Conservation (phyloP, 768 basidiomycete genomes). For the Rhodosporidiobolus sp. region DNA sequence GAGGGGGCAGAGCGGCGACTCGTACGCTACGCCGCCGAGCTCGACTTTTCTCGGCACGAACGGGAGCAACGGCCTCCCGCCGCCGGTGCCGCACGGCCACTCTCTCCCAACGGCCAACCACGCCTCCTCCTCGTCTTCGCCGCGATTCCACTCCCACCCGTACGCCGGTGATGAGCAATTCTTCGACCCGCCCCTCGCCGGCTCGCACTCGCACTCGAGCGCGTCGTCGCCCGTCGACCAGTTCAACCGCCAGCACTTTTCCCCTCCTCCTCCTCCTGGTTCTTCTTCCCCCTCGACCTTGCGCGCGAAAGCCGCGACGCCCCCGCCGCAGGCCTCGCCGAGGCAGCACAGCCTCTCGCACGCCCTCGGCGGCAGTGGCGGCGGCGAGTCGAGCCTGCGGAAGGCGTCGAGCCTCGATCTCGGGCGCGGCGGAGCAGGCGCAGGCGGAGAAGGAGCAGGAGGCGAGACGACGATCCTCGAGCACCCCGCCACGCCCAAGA, state of each 20-base stretch:
- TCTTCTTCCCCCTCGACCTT: neutral
- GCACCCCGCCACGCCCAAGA: neutral
- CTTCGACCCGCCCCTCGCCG: neutral
- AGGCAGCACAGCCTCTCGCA: neutral
- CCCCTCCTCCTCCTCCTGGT: neutral
- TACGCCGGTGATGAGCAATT: neutral
- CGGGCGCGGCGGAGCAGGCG: neutral
- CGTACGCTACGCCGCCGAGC: neutral
- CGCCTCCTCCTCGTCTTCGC: neutral
- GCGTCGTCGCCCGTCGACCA: neutral
- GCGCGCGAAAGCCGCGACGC: conserved; percentile 24
- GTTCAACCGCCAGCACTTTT: neutral
- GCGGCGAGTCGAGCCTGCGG: neutral
- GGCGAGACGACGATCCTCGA: neutral
- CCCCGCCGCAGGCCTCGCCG: conserved; percentile 20
- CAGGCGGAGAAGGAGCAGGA: neutral
- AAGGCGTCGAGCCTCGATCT: conserved; percentile 34
- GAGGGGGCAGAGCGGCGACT: neutral
- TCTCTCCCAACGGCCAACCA: neutral
- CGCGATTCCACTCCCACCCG: neutral
- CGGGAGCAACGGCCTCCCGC: conserved; percentile 6
- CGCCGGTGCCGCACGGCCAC: neutral
- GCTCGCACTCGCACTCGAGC: neutral
- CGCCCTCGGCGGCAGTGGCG: neutral
- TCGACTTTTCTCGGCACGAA: neutral